Conservation (phyloP, 1,139 yeast genomes). For the Yamadazyma aaseri region DNA sequence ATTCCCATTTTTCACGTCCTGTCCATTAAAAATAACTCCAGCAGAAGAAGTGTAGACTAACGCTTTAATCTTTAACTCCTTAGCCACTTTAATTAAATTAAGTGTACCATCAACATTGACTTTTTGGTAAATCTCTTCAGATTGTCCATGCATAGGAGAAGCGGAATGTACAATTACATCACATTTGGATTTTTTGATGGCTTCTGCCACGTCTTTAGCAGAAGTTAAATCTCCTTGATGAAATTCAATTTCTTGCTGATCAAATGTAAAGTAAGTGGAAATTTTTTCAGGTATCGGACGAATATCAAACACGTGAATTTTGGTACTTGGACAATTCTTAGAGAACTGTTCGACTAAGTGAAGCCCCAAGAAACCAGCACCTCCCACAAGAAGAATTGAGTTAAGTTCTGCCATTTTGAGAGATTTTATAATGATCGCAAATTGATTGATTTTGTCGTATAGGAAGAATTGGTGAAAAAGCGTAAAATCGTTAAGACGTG, state of each 20-base stretch:
- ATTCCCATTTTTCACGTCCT: conserved; percentile 85
- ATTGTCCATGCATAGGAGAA: conserved; percentile 90
- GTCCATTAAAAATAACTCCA: conserved; percentile 94
- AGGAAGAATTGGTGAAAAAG: conserved; percentile 1
- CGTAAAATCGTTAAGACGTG: background rate
- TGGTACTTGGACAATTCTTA: conserved; percentile 62
- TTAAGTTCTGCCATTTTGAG: conserved; percentile 22
- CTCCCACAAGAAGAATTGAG: conserved; percentile 85
- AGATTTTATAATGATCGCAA: no score
- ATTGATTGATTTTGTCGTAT: conserved; percentile 2
- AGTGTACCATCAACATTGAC: conserved; percentile 91
- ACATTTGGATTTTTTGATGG: conserved; percentile 60
- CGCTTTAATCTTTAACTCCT: conserved; percentile 54
- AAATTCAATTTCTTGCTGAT: conserved; percentile 52
- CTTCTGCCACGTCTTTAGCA: conserved; percentile 61
- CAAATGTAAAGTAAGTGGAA: conserved; percentile 73
- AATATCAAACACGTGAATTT: conserved; percentile 84
- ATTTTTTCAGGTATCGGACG: conserved; percentile 77
- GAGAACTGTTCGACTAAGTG: conserved; percentile 86
- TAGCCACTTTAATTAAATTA: conserved; percentile 67
- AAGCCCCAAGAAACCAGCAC: conserved; percentile 92
- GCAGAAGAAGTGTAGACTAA: conserved; percentile 96
- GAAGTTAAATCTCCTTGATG: conserved; percentile 87
- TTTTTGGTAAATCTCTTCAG: conserved; percentile 75
- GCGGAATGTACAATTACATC: conserved; percentile 92